Conservation (phyloP, 768 basidiomycete species). For the Amanita jacksonii region DNA sequence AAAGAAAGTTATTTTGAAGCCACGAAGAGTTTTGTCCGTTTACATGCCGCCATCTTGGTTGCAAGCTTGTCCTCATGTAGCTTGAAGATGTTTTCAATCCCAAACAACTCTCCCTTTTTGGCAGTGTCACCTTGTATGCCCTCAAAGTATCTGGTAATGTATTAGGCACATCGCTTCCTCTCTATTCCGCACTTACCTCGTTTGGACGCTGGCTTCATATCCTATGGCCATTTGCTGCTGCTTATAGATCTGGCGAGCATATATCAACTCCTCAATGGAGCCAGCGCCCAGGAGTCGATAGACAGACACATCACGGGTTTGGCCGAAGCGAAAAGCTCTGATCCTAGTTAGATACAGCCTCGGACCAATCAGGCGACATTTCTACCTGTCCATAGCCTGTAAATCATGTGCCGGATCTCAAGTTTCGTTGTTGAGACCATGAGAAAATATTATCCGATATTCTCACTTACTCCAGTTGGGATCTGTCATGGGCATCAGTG, state of each 20-base stretch:
- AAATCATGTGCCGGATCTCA: conserved; percentile 91
- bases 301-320: conserved; percentile 77
- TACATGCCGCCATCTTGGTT: conserved; percentile 63
- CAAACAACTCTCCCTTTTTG: conserved; percentile 78
- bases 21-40: background rate
- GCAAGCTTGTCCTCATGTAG: conserved; percentile 60
- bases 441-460: background rate
- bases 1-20: background rate
- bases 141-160: conserved; percentile 52
- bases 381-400: conserved; percentile 74
- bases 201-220: conserved; percentile 77
- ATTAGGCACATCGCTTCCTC: background rate
- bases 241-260: conserved; percentile 86
- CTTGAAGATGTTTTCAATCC: conserved; percentile 77
- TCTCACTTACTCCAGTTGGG: conserved; percentile 84
- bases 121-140: conserved; percentile 73
- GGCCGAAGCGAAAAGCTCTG: conserved; percentile 77
- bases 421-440: conserved; percentile 6
- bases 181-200: conserved; percentile 35
- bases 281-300: conserved; percentile 81
- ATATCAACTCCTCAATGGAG: conserved; percentile 81
- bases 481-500: conserved; percentile 33
- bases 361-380: background rate
- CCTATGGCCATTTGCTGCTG: conserved; percentile 92
- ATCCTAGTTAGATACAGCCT: background rate